Base-by-base conservation (phyloP, 306 rosid species). In the Mimosa bimucronata region DNA sequence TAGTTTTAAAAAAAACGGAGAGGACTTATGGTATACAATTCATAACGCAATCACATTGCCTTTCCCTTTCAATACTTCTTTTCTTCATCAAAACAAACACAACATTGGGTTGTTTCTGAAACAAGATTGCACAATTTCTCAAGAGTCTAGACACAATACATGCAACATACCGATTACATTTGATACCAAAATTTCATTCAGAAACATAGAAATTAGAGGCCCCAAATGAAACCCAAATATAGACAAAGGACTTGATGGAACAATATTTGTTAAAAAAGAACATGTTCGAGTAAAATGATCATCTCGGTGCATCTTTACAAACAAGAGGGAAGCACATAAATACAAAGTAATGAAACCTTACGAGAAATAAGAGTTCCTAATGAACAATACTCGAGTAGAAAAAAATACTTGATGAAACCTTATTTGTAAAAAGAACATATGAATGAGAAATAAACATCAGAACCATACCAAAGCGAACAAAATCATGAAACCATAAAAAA, bases 391-490 rank as follows among this genome's bases (percentile, higher is more conserved):
- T 3, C 42, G n/a, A 7, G 29, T 4, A 67, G 29, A 42, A 82
- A 23, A 65, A 5, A 45, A n/a, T 30, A 26, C 42, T 30, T 6
- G 34, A 30, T 31, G 52, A 73, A 72, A 82, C 19, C 42, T 72
- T 50, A 40, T 29, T 53, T 23, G 14, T 62, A 15, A 67, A 77
- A 82, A n/a, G 65, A 55, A 62, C 45, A 50, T 13, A 81, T 29
- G 28, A 15, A 21, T 5, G 9, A 30, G 14, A 73, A 66, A 66
- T 55, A 37, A 44, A 13, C 40, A 57, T 75, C 55, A 69, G 21
- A 11, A 44, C 19, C 42, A 81, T 57, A 81, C 53, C 53, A 46
- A 46, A 46, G 65, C 45, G 44, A 67, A 53, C 29, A 79, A n/a
- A 70, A 10, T 16, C 66, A 45, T n/a, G 68, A 58, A 66, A 50